Evolutionary conservation across 768 basidiomycete genomes (phyloP).

Genomic region (Phylloporus sp.): DNA sequence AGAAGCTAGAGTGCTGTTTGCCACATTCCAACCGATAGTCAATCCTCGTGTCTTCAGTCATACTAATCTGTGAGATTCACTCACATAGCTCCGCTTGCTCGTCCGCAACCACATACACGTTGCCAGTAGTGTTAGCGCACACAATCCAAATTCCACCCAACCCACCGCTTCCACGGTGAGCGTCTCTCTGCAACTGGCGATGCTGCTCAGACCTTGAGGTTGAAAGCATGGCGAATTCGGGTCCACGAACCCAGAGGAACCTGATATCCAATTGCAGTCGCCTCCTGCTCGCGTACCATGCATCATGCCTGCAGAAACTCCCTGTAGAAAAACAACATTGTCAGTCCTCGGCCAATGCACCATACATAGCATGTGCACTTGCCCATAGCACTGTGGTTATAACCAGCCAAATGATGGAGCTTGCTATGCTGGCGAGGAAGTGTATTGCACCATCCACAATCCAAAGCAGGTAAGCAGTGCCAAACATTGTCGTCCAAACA

Average conservation of each 20-base stretch:
- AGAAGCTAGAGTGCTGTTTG: conserved; percentile 32
- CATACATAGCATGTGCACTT: conserved; percentile 19
- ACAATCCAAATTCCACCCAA: conserved; percentile 70
- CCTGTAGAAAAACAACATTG: conserved; percentile 38
- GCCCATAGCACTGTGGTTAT: conserved; percentile 68
- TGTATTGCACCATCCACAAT: conserved; percentile 60
- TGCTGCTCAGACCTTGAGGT: conserved; percentile 18
- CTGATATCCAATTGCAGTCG: conserved; percentile 48
- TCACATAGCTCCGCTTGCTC: conserved; percentile 36
- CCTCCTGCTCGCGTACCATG: conserved; percentile 57
- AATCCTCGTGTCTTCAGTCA: conserved; percentile 27
- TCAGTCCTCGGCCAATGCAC: not conserved
- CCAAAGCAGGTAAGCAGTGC: conserved; percentile 66
- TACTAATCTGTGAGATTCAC: conserved; percentile 40
- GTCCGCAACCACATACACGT: conserved; percentile 51
- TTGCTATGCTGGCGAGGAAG: conserved; percentile 70
- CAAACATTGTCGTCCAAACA: conserved; percentile 72
- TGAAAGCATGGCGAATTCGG: conserved; percentile 22
- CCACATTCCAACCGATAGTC: conserved; percentile 12
- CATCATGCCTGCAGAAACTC: conserved; percentile 62
- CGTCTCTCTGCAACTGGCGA: conserved; percentile 59
- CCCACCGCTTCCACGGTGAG: conserved; percentile 70
- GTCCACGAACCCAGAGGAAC: conserved; percentile 27
- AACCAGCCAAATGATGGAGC: conserved; percentile 69
- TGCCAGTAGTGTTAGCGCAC: conserved; percentile 47